Conservation (phyloP, 257 asterid species). For the Eucommia ulmoides region DNA sequence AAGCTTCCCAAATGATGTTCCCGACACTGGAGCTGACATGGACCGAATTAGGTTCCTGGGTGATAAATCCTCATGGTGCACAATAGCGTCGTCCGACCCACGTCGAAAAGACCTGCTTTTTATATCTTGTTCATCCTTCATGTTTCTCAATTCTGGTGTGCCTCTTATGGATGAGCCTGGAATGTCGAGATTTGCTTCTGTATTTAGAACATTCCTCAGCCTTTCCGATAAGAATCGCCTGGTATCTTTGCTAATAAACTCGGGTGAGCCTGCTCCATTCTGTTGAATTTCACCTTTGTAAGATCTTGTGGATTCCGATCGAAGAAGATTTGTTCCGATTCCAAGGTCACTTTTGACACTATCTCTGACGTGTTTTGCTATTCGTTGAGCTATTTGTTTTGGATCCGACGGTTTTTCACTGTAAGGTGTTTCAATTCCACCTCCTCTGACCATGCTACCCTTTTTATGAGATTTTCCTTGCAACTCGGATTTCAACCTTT, state of each 20-base stretch:
- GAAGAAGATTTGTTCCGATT: conserved; percentile 43
- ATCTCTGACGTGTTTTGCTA: conserved; percentile 70
- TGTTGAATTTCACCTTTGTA: conserved; percentile 52
- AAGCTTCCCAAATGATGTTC: conserved; percentile 78
- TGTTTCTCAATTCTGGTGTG: conserved; percentile 19
- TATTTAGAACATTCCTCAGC: conserved; percentile 61
- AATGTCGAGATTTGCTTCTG: conserved; percentile 33
- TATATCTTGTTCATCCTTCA: conserved; percentile 30
- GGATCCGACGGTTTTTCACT: conserved; percentile 70
- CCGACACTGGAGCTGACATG: conserved; percentile 87
- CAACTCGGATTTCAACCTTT: conserved; percentile 65
- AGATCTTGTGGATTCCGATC: conserved; percentile 84
- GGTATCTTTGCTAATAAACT: conserved; percentile 53
- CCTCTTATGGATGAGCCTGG: conserved; percentile 29
- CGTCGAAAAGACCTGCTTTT: conserved; percentile 47
- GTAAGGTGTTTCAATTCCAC: conserved; percentile 86
- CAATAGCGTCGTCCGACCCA: conserved; percentile 32
- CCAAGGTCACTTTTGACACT: conserved; percentile 56
- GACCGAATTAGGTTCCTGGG: conserved; percentile 78
- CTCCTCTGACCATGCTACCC: conserved; percentile 60
- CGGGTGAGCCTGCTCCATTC: conserved; percentile 47
- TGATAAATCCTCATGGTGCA: conserved; percentile 36
- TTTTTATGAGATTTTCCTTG: conserved; percentile 56
- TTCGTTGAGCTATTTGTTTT: conserved; percentile 62
- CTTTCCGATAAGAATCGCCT: conserved; percentile 69